Evolutionary conservation across 768 basidiomycete genomes (phyloP).

Genomic region (Collybiopsis luxurians): DNA sequence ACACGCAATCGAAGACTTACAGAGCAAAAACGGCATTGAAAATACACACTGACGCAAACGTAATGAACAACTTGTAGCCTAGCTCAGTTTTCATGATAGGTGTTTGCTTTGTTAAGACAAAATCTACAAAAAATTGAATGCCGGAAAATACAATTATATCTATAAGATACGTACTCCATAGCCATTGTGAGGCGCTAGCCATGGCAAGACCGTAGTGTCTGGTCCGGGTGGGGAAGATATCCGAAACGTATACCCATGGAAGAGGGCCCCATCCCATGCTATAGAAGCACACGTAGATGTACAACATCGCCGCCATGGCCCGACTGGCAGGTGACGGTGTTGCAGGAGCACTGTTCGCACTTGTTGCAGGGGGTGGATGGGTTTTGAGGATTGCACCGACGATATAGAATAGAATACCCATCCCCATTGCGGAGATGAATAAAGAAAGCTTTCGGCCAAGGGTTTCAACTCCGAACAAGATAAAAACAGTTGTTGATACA

Average conservation of each 20-base stretch:
- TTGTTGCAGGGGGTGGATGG: conserved; percentile 50
- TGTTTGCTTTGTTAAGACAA: conserved; percentile 70
- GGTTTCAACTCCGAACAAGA: conserved; percentile 65
- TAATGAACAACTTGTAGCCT: conserved; percentile 74
- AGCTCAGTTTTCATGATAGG: conserved; percentile 58
- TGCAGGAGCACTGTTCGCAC: conserved; percentile 21
- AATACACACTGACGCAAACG: conserved; percentile 75
- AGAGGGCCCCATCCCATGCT: conserved; percentile 77
- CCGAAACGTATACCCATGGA: conserved; percentile 66
- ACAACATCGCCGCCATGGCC: conserved; percentile 85
- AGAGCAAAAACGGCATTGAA: conserved; percentile 61
- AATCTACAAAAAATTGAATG: conserved; percentile 39
- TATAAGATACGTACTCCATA: conserved; percentile 56
- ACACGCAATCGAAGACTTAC: conserved; percentile 30
- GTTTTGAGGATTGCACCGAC: conserved; percentile 76
- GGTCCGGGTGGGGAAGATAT: conserved; percentile 86
- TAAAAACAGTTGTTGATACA: conserved; percentile 61
- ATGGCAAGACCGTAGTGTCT: conserved; percentile 76
- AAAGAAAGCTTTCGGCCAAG: conserved; percentile 70
- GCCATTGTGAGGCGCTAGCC: conserved; percentile 76
- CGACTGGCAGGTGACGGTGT: conserved; percentile 52
- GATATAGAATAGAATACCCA: conserved; percentile 68
- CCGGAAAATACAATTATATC: not conserved
- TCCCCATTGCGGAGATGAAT: conserved; percentile 72
- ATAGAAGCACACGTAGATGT: conserved; percentile 87